phyloP scores from a whole-genome alignment of 768 basidiomycete species.

The Hemileccinum rubropunctum region DNA sequence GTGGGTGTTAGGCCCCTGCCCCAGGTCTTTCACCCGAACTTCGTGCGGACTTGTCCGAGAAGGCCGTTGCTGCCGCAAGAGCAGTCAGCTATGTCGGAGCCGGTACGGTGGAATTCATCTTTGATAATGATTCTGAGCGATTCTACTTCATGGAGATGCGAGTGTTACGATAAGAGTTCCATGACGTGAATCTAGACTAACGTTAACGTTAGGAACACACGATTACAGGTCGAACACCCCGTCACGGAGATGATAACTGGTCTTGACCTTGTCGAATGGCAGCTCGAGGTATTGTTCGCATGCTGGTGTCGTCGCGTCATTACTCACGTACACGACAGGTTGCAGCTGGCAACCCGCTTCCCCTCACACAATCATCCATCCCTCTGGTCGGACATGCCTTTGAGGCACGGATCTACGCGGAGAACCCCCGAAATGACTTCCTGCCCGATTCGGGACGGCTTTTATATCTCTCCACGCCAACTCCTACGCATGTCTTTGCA shows the following conservation, averaged over 20 bases:
- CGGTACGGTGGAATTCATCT: slow-evolving; percentile 95
- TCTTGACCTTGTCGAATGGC: slow-evolving; percentile 93
- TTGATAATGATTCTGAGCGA: slow-evolving; percentile 82
- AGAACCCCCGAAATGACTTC: slow-evolving; percentile 91
- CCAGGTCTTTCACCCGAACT: slow-evolving; percentile 81
- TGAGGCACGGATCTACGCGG: slow-evolving; percentile 94
- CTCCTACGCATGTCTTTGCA: slow-evolving; percentile 68
- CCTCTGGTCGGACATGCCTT: slow-evolving; percentile 92
- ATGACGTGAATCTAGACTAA: neutral
- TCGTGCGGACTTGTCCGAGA: slow-evolving; percentile 75
- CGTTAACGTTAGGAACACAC: slow-evolving; percentile 61
- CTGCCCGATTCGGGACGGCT: slow-evolving; percentile 87
- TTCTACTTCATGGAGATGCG: slow-evolving; percentile 98
- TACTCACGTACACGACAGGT: slow-evolving; percentile 43
- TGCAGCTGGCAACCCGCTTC: slow-evolving; percentile 84
- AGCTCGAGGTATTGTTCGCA: slow-evolving; percentile 59
- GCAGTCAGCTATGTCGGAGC: slow-evolving; percentile 92
- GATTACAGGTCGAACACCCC: slow-evolving; percentile 87
- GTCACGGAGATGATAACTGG: slow-evolving; percentile 96
- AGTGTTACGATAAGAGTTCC: slow-evolving; percentile 18
- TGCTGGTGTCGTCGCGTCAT: neutral
- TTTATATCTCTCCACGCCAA: slow-evolving; percentile 77
- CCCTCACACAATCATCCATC: slow-evolving; percentile 71
- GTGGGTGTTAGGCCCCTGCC: slow-evolving; percentile 70
- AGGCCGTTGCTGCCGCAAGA: slow-evolving; percentile 89